These are phyloP conservation scores for Neofusicoccum laricinum DNA, from an alignment of 2,329 filamentous ascomycete genomes.

Conservation along the genomic window DNA sequence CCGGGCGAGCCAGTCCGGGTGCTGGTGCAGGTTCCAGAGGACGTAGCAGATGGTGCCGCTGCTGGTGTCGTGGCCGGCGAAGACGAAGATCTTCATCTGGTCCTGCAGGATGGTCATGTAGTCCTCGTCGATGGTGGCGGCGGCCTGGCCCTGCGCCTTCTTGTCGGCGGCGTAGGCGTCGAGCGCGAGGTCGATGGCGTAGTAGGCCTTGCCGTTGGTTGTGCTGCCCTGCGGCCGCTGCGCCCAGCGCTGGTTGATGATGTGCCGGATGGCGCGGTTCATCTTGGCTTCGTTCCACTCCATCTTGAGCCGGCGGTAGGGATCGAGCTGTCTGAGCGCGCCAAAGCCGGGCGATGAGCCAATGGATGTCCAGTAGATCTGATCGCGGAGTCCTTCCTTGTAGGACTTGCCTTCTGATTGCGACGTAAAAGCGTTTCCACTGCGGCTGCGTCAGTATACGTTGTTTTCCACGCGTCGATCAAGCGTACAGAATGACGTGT, in stretches of 20 bases:
- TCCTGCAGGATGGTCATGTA: conserved; percentile 4
- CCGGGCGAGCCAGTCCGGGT: conserved; percentile 24
- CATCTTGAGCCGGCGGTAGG: not conserved
- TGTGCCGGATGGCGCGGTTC: not conserved
- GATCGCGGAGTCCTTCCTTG: not conserved
- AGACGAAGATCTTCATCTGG: conserved; percentile 32
- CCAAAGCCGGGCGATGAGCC: not conserved
- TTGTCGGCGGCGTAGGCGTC: conserved; percentile 6
- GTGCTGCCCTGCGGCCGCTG: not conserved
- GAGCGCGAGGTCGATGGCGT: conserved; percentile 11
- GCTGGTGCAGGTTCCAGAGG: conserved; percentile 27
- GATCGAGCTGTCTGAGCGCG: not conserved
- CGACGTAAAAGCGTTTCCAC: not conserved
- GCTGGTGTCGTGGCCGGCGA: conserved; percentile 37
- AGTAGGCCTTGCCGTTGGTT: not conserved
- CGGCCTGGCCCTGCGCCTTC: not conserved
- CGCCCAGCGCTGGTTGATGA: conserved; percentile 4
- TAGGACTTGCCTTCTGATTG: not conserved
- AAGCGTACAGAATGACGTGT: conserved; percentile 20
- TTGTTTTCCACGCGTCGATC: conserved; percentile 23
- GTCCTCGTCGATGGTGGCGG: not conserved
- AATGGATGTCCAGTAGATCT: not conserved
- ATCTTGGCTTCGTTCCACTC: conserved; percentile 5
- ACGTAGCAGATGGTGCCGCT: conserved; percentile 31
- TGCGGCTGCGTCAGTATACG: not conserved